These are phyloP conservation scores for Colletotrichum chlorophyti DNA, from an alignment of 2,329 filamentous ascomycete genomes.

Conservation along the genomic window DNA sequence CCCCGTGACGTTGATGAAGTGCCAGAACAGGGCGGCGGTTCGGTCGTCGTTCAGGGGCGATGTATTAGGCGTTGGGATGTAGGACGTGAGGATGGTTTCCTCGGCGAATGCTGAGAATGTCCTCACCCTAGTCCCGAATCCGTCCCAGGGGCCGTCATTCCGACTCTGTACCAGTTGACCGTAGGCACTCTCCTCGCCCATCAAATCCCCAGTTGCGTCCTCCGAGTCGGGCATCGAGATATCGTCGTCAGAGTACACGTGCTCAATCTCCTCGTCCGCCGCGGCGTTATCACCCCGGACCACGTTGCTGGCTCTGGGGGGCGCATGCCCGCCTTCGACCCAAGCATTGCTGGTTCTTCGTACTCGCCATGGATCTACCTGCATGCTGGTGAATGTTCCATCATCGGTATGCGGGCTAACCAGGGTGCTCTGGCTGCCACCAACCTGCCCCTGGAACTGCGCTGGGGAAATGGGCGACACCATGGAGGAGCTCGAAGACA, in stretches of 20 bases:
- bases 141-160: constrained; percentile 44
- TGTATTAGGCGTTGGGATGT: constrained; percentile 68
- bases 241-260: constrained; percentile 65
- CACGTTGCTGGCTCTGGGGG: not conserved
- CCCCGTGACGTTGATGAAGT: constrained; percentile 90
- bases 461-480: constrained; percentile 25
- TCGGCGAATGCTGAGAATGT: constrained; percentile 57
- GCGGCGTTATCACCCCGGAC: not conserved
- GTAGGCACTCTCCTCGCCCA: constrained; percentile 42
- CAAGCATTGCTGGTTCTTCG: not conserved
- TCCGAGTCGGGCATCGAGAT: constrained; percentile 68
- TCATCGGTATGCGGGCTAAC: constrained; percentile 15
- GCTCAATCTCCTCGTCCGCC: constrained; percentile 37
- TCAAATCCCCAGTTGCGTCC: constrained; percentile 56
- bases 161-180: constrained; percentile 45
- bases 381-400: constrained; percentile 3
- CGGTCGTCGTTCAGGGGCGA: constrained; percentile 82
- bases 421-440: not conserved
- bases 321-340: constrained; percentile 1
- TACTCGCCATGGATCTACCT: constrained; percentile 1
- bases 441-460: constrained; percentile 25
- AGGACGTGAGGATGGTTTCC: constrained; percentile 65
- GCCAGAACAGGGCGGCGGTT: constrained; percentile 84
- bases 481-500: constrained; percentile 24
- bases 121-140: constrained; percentile 53